Conservation (phyloP, 805 yeast genomes). For the Pichia insulana region DNA sequence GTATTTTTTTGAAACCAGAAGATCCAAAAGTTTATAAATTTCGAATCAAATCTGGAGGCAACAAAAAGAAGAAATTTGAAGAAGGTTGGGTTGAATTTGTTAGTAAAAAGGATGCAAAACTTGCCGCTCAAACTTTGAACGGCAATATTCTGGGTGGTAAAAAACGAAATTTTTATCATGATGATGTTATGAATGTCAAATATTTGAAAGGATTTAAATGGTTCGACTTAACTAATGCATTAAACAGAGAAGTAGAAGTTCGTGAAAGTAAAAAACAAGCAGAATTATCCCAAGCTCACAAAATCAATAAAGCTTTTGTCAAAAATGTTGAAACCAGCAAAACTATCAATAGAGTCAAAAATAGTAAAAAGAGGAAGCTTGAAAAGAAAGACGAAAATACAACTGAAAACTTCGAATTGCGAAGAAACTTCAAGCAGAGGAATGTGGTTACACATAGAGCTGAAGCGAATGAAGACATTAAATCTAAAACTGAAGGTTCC, state of each 20-base stretch:
- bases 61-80: slow-evolving; percentile 74
- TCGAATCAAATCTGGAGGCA: slow-evolving; percentile 83
- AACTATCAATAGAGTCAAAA: slow-evolving; percentile 61
- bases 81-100: slow-evolving; percentile 97
- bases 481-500: slow-evolving; percentile 23
- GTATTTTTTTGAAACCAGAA: slow-evolving; percentile 84
- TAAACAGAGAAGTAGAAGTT: slow-evolving; percentile 80
- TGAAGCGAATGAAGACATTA: slow-evolving; percentile 42
- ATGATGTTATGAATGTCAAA: slow-evolving; percentile 86
- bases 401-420: slow-evolving; percentile 25
- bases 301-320: slow-evolving; percentile 76
- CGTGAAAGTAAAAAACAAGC: slow-evolving; percentile 82
- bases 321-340: slow-evolving; percentile 80
- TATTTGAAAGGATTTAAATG: slow-evolving; percentile 90
- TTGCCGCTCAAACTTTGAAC: slow-evolving; percentile 78
- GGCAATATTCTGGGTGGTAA: slow-evolving; percentile 89
- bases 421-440: slow-evolving; percentile 65
- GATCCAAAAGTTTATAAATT: slow-evolving; percentile 52
- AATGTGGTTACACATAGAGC: slow-evolving; percentile 60
- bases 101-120: slow-evolving; percentile 77
- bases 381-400: slow-evolving; percentile 15
- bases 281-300: slow-evolving; percentile 82
- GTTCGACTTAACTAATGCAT: slow-evolving; percentile 89
- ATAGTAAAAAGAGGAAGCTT: slow-evolving; percentile 34
- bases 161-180: slow-evolving; percentile 84